Evolutionary conservation across 2,329 filamentous ascomycete species (phyloP), one percentile per base, ranked within the genome.

Genomic region (Phaeoacremonium minimum): DNA sequence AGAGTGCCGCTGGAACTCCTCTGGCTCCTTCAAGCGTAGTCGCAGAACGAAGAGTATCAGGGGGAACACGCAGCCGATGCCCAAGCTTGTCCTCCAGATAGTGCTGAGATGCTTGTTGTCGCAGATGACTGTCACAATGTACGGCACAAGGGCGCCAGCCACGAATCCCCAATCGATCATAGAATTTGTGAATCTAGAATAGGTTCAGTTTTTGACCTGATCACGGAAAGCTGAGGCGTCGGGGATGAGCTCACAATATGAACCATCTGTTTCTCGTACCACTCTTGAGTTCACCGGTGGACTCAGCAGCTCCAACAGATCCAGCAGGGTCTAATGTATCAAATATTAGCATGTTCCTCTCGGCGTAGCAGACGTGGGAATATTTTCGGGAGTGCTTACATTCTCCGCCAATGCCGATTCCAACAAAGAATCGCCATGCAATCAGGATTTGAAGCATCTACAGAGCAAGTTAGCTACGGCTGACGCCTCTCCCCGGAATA

Each of bases 261-360:
- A 90, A 96, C 87, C 88, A 95, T 28, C 85, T 73, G 55, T 96
- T 91, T n/a, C 90, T 73, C 13, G 84, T 83, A 9, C 90, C 90
- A 13, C 64, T 60, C 58, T 88, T 87, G 41, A 96, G 69, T 55
- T 94, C 87, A 15, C 87, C 86, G 0, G 84, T 90, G 5, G 83
- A 84, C 61, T 96, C 90, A 4, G 89, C 87, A 36, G 80, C 85
- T 3, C 84, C 86, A 1, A 96, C 90, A 41, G 80, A 87, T 4
- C 90, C 90, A 29, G 86, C 85, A 1, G 86, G 86, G 50, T 89
- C n/a, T n/a, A n/a, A n/a, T n/a, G n/a, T n/a, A n/a, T n/a, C n/a
- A n/a, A n/a, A n/a, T n/a, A n/a, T n/a, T n/a, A n/a, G n/a, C n/a
- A n/a, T n/a, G n/a, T n/a, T n/a, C n/a, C n/a, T n/a, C n/a, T n/a